Evolutionary conservation across 2,329 filamentous ascomycete genomes (phyloP), one percentile per base, ranked within the genome.

Genomic region (Ophiostoma novo-ulmi): DNA sequence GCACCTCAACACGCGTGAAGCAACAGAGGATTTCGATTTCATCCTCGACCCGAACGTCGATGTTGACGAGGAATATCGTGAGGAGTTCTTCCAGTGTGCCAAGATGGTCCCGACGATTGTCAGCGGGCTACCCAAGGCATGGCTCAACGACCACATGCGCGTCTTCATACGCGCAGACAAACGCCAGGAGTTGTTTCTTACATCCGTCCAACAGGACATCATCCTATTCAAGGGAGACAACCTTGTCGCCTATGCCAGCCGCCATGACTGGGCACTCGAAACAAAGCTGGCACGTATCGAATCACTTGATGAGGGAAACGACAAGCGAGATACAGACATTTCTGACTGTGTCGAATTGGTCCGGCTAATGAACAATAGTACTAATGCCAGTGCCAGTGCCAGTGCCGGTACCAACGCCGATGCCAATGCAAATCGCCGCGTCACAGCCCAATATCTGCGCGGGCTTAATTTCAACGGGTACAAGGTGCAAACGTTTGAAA

Each of bases 101-200:
- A 17, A 61, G n/a, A n/a, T n/a, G n/a, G n/a, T n/a, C n/a, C n/a
- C n/a, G n/a, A n/a, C n/a, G n/a, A n/a, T n/a, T n/a, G n/a, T n/a
- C n/a, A n/a, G n/a, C n/a, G n/a, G n/a, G n/a, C n/a, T n/a, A 1
- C 10, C 26, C 11, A 14, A 5, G 13, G 0, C 3, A 1, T 61
- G 55, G 55, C n/a, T 61, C 1, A 61, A 61, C 3, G 22, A 35
- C 26, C 11, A 61, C 22, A 17, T 61, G 13, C 22, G 26, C 3
- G 3, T 31, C 10, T 61, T 61, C 26, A 35, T 61, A 10, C 22
- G 22, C 5, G 17, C 13, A 22, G 26, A 61, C 22, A 31, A 35
- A 14, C 22, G 22, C 13, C 22, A 14, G 5, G 26, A 31, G 1
- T 26, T 61, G 4, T 61, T 61, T 26, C 55, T 61, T 11, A 17